Conservation (phyloP, 148 eudicot genomes). For the Polygonum aviculare region DNA sequence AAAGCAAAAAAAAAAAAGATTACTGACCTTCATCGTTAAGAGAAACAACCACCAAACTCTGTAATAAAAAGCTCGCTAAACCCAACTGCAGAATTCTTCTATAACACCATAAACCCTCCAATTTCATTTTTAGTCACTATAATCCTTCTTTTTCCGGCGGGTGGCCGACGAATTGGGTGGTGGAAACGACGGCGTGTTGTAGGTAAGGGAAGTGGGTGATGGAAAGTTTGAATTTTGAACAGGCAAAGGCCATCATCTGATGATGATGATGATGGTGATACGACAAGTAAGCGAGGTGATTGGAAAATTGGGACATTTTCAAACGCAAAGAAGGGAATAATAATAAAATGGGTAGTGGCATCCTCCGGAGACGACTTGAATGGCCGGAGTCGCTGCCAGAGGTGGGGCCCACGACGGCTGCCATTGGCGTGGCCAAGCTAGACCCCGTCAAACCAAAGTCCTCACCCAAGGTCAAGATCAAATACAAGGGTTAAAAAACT, state of each 20-base stretch:
- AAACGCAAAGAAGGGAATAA: not conserved
- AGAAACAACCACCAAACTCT: not conserved
- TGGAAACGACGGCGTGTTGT: not conserved
- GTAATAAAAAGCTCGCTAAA: not conserved
- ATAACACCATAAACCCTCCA: not conserved
- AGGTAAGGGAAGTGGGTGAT: not conserved
- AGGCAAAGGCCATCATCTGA: not conserved
- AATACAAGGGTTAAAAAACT: not conserved
- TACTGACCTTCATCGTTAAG: constrained; percentile 1
- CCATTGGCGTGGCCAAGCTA: not conserved
- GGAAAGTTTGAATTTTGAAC: not conserved
- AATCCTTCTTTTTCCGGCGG: not conserved
- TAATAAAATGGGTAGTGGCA: not conserved
- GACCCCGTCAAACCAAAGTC: not conserved
- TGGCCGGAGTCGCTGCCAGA: not conserved
- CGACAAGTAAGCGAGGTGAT: not conserved
- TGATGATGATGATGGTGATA: not conserved
- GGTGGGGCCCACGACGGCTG: constrained; percentile 9
- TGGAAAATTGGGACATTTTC: not conserved
- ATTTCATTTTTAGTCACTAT: not conserved
- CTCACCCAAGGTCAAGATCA: not conserved
- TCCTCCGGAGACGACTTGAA: not conserved
- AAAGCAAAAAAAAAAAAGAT: not conserved
- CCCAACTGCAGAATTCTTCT: not conserved
- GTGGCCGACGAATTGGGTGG: not conserved